phyloP scores from a whole-genome alignment of 306 rosid species.

The Coriaria nepalensis region DNA sequence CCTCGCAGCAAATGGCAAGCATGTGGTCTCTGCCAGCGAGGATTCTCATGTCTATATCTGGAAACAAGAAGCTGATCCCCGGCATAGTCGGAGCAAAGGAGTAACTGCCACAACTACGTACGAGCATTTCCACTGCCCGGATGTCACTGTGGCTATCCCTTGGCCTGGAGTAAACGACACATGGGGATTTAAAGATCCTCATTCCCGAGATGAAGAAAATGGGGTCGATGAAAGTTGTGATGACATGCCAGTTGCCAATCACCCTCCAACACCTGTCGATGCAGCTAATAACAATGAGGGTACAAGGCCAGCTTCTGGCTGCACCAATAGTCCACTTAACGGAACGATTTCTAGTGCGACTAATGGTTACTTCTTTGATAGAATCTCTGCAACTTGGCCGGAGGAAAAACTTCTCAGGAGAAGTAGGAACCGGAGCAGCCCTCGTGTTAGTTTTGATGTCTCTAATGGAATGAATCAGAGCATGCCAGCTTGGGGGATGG shows the following conservation, averaged over 20 bases:
- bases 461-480: slow-evolving; percentile 38
- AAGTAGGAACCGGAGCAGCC: slow-evolving; percentile 54
- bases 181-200: slow-evolving; percentile 45
- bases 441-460: slow-evolving; percentile 57
- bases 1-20: slow-evolving; percentile 67
- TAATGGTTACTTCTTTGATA: slow-evolving; percentile 73
- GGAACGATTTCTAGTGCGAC: slow-evolving; percentile 78
- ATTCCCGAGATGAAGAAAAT: slow-evolving; percentile 30
- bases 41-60: slow-evolving; percentile 86
- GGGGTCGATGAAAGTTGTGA: slow-evolving; percentile 40
- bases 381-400: slow-evolving; percentile 91
- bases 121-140: slow-evolving; percentile 91
- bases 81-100: slow-evolving; percentile 74
- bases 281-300: slow-evolving; percentile 37
- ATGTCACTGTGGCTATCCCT: slow-evolving; percentile 76
- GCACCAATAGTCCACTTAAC: slow-evolving; percentile 52
- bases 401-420: slow-evolving; percentile 68
- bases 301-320: slow-evolving; percentile 37
- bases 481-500: slow-evolving; percentile 88
- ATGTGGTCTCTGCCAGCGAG: slow-evolving; percentile 86
- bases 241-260: slow-evolving; percentile 54
- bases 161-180: slow-evolving; percentile 82
- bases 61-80: slow-evolving; percentile 88
- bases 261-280: slow-evolving; percentile 96
- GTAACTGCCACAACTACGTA: slow-evolving; percentile 53